phyloP scores from a whole-genome alignment of 345 rosid species.

The Eucalyptus albens region DNA sequence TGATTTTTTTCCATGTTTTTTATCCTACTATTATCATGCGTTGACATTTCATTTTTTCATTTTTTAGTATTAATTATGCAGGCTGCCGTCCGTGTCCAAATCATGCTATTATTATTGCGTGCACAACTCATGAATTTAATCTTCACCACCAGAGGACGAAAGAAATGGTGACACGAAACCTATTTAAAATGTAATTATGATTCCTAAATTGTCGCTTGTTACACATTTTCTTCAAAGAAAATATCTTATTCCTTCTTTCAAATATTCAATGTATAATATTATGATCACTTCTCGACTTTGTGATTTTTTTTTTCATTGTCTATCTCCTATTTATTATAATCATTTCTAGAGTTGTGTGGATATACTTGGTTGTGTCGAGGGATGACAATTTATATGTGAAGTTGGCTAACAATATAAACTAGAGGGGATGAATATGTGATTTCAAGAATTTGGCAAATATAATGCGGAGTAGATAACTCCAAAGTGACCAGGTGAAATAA shows the following conservation, averaged over 20 bases:
- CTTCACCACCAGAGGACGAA: neutral
- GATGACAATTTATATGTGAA: neutral
- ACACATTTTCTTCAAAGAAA: neutral
- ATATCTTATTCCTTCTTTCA: neutral
- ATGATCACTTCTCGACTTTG: neutral
- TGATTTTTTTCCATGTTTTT: neutral
- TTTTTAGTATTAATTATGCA: neutral
- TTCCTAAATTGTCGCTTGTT: neutral
- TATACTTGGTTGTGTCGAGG: neutral
- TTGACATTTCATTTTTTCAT: neutral
- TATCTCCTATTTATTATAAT: neutral
- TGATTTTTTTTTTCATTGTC: neutral
- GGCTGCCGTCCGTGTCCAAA: neutral
- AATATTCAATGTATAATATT: neutral
- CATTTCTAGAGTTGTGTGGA: neutral
- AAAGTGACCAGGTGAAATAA: neutral
- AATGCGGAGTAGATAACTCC: neutral
- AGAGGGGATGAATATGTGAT: neutral
- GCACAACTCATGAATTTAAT: neutral
- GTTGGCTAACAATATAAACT: neutral
- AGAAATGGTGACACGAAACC: neutral
- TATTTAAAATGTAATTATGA: neutral
- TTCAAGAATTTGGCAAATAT: neutral
- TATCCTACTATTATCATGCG: neutral
- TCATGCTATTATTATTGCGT: neutral